Evolutionary conservation across 192 early-diverging fungal species (phyloP).

Genomic region (Umbelopsis sp.): DNA sequence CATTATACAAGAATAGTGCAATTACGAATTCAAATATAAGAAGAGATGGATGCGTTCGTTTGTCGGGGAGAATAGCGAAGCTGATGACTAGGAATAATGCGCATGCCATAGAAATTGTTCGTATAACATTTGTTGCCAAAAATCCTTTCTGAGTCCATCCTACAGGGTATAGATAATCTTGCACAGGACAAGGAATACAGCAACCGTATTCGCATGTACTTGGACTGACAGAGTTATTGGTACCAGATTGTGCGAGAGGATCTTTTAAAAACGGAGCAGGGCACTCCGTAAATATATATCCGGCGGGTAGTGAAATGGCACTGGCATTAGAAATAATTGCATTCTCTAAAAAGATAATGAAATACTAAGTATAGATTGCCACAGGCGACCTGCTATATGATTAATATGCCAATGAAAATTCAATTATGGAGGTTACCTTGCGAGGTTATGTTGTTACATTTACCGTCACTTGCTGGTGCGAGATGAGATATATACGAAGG

Average conservation of each 20-base stretch:
- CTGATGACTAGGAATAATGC: constrained; percentile 46
- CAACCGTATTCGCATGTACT: constrained; percentile 47
- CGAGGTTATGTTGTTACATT: constrained; percentile 8
- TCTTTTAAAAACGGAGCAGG: constrained; percentile 44
- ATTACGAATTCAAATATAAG: constrained; percentile 50
- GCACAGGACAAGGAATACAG: constrained; percentile 56
- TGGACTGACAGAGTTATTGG: constrained; percentile 19
- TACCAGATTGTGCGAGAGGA: constrained; percentile 27
- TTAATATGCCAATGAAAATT: neutral
- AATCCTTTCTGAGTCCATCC: constrained; percentile 43
- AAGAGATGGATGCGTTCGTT: constrained; percentile 47
- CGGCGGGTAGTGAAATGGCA: constrained; percentile 21
- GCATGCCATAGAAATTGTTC: constrained; percentile 41
- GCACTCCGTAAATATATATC: constrained; percentile 29
- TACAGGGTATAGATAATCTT: constrained; percentile 45
- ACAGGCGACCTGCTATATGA: too few relatives aligned
- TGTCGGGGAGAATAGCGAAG: constrained; percentile 48
- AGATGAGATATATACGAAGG: constrained; percentile 19
- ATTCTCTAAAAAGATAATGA: neutral
- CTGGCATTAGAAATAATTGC: constrained; percentile 12
- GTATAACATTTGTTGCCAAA: constrained; percentile 43
- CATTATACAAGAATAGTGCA: constrained; percentile 51
- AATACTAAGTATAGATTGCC: neutral
- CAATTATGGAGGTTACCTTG: neutral
- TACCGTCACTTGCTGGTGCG: constrained; percentile 1